Percentiles rank a stretch among this genome's conserved stretches.
Evolutionary conservation across 2,329 filamentous ascomycete genomes (phyloP).

Genomic region (Talaromyces sp.): DNA sequence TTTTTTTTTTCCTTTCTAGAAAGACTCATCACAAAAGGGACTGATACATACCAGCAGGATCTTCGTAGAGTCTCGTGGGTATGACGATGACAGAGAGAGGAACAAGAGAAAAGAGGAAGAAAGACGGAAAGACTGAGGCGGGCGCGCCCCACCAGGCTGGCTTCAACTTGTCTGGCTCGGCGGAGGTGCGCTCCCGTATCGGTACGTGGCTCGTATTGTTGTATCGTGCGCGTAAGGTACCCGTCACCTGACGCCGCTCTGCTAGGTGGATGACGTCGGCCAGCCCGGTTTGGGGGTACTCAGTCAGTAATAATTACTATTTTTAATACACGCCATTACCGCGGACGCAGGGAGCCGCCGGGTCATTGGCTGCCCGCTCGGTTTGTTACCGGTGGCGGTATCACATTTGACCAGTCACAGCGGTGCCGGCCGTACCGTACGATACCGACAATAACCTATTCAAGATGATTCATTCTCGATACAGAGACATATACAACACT

Average conservation of each 20-base stretch:
- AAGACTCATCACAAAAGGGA: not conserved
- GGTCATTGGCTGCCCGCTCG: not conserved
- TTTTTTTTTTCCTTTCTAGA: no score
- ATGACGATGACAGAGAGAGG: constrained; percentile 16
- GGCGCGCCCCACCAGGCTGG: constrained; percentile 5
- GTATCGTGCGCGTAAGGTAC: constrained; percentile 17
- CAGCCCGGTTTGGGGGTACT: not conserved
- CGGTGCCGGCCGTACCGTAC: not conserved
- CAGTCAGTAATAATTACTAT: no score
- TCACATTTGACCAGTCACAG: not conserved
- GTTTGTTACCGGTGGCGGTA: not conserved
- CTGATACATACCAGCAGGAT: not conserved
- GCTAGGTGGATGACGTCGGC: not conserved
- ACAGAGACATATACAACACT: not conserved
- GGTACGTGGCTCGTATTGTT: constrained; percentile 15
- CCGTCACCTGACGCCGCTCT: not conserved
- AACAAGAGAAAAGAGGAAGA: constrained; percentile 18
- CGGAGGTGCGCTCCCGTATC: not conserved
- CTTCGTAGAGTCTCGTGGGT: constrained; percentile 26
- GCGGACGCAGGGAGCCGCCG: not conserved
- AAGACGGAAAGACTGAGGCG: constrained; percentile 16
- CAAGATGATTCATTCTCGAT: not conserved
- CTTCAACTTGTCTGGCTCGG: no score
- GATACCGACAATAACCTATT: not conserved
- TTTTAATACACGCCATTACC: not conserved